Conservation (phyloP, 129 eudicot genomes). For the Arctium lappa region DNA sequence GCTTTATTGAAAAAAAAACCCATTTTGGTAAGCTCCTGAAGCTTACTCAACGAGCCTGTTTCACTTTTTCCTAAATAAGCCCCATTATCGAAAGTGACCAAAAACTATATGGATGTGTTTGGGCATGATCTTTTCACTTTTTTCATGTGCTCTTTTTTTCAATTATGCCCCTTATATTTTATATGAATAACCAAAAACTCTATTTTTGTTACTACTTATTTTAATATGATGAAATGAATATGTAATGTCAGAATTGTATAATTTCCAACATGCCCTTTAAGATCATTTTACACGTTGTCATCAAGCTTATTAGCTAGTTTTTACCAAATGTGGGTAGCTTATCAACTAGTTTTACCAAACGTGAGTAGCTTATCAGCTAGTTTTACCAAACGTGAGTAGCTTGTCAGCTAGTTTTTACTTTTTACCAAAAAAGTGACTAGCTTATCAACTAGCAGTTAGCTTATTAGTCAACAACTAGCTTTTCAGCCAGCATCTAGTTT, state of each 20-base stretch:
- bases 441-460: background rate
- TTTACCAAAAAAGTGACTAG: background rate
- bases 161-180: too few relatives aligned
- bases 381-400: too few relatives aligned
- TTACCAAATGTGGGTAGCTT: too few relatives aligned
- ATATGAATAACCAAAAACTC: background rate
- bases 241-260: background rate
- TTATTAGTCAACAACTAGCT: background rate
- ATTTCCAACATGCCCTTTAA: background rate
- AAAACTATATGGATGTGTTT: background rate
- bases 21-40: background rate
- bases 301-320: background rate
- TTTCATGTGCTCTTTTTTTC: background rate
- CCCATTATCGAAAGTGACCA: background rate
- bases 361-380: too few relatives aligned
- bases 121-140: background rate
- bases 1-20: background rate
- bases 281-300: background rate
- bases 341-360: too few relatives aligned
- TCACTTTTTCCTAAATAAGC: background rate
- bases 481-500: background rate
- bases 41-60: background rate
- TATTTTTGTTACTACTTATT: too few relatives aligned
- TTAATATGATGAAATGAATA: background rate
- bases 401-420: too few relatives aligned